A percentile compares a stretch with the other conserved stretches of the same genome.
phyloP scores from a whole-genome alignment of 768 basidiomycete genomes.

The Leccinellum albellum region DNA sequence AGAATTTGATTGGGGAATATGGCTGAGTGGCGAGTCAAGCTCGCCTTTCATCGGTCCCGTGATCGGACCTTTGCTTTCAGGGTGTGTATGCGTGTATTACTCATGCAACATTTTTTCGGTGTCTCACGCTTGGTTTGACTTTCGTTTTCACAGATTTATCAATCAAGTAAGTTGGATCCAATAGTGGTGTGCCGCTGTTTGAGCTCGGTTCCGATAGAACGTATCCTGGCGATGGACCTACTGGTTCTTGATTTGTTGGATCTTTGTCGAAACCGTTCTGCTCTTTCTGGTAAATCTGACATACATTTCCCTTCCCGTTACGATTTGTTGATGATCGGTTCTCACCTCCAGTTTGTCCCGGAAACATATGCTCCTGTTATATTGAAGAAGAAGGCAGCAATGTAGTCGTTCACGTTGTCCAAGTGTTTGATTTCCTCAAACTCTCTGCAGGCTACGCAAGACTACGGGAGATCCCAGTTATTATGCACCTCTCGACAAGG shows the following conservation, averaged over 20 bases:
- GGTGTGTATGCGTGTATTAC: conserved; percentile 36
- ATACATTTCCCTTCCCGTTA: no score
- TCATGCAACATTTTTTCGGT: background rate
- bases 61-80: conserved; percentile 53
- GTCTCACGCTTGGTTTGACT: background rate
- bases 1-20: background rate
- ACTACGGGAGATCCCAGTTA: conserved; percentile 50
- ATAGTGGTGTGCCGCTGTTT: background rate
- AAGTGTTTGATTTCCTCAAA: conserved; percentile 1
- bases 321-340: background rate
- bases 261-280: conserved; percentile 46
- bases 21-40: conserved; percentile 10
- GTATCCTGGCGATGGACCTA: conserved; percentile 76
- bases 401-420: conserved; percentile 29
- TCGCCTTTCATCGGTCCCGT: conserved; percentile 57
- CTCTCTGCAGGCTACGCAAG: conserved; percentile 41
- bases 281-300: conserved; percentile 45
- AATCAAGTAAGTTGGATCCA: conserved; percentile 47
- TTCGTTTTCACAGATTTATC: conserved; percentile 49
- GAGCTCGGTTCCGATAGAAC: conserved; percentile 34
- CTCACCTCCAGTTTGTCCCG: conserved; percentile 50
- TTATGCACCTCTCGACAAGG: conserved; percentile 57
- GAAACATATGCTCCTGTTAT: conserved; percentile 71
- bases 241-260: conserved; percentile 68
- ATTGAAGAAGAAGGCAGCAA: conserved; percentile 53